Conservation (phyloP, 140 eudicot genomes). For the Artemisia princeps region DNA sequence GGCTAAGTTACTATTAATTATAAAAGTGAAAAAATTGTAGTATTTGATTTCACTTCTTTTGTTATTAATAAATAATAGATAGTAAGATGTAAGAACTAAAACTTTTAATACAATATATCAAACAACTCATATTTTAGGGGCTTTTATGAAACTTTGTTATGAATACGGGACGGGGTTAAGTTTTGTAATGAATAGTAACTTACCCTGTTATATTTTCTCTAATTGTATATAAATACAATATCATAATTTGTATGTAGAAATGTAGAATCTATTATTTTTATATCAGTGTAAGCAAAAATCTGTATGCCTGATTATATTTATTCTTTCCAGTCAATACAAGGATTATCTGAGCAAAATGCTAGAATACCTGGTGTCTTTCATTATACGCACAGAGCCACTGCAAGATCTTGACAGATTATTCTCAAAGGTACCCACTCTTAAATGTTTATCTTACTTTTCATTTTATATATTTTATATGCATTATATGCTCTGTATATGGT, state of each 20-base stretch:
- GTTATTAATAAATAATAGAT: too few relatives aligned
- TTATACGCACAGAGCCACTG: constrained; percentile 91
- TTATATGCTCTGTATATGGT: too few relatives aligned
- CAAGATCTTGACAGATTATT: constrained; percentile 88
- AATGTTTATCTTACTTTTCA: background rate
- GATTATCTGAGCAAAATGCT: constrained; percentile 69
- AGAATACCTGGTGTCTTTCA: constrained; percentile 69
- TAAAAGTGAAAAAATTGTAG: too few relatives aligned
- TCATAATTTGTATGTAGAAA: background rate
- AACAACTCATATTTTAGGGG: too few relatives aligned
- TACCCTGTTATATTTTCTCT: background rate
- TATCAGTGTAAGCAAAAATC: background rate
- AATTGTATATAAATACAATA: background rate
- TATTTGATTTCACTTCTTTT: too few relatives aligned
- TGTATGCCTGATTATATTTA: background rate
- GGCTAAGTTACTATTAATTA: too few relatives aligned
- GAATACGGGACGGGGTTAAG: too few relatives aligned
- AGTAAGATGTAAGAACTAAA: too few relatives aligned
- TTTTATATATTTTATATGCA: background rate
- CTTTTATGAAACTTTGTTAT: too few relatives aligned
- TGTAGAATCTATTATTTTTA: background rate
- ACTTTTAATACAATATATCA: too few relatives aligned
- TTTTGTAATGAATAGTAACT: too few relatives aligned
- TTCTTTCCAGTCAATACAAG: constrained; percentile 62
- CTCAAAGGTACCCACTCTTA: constrained; percentile 52